Base-by-base conservation (phyloP, 495 filamentous ascomycete genomes). In the Penicillium odoratum region DNA sequence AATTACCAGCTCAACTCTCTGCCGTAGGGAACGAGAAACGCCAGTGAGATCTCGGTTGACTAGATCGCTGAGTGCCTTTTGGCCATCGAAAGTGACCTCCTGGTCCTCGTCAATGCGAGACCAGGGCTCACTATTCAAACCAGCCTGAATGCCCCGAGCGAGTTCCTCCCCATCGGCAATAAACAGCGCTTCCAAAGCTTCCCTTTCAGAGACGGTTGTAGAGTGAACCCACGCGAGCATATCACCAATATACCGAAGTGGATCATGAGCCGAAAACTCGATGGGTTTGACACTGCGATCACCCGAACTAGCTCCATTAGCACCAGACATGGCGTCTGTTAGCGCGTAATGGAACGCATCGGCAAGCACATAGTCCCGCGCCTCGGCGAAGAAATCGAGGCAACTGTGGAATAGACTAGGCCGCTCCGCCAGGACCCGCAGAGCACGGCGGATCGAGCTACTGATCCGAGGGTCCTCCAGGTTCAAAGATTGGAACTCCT, bases 171-270 rank as follows among this genome's bases (percentile, higher is more conserved):
- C 93, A 53, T 96, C 92, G 2, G 88, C 85, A 34, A 97, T 87
- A 67, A 98, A 98, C 5, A 99, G 75, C 4, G 89, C 85, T 66
- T 97, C 94, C 16, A 99, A 78, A 3, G 93, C 91, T 71, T 99
- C 94, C 44, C 90, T 83, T 71, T 99, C 94, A 18, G 92, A 93
- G 0, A 98, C 94, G 0, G 93, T 85, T 6, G 92, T 88, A 1
- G 95, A 97, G 67, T 99, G 94, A 3, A 87, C 85, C 94, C 94
- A 99, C 6, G 94, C 94, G 15, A 98, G 82, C 93, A 99, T 98
- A 68, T 99, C 94, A 21, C 94, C 93, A 18, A 96, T 86, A 66
- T 98, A 99, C 34, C 94, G 82, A 13, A 99, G 74, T 11, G 91
- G 88, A 66, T 99, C 94, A 65, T 97, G 92, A 10, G 94, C 92